Evolutionary conservation across 345 rosid species (phyloP), one percentile per base, ranked within the genome.

Genomic region (Raphanus raphanistrum): DNA sequence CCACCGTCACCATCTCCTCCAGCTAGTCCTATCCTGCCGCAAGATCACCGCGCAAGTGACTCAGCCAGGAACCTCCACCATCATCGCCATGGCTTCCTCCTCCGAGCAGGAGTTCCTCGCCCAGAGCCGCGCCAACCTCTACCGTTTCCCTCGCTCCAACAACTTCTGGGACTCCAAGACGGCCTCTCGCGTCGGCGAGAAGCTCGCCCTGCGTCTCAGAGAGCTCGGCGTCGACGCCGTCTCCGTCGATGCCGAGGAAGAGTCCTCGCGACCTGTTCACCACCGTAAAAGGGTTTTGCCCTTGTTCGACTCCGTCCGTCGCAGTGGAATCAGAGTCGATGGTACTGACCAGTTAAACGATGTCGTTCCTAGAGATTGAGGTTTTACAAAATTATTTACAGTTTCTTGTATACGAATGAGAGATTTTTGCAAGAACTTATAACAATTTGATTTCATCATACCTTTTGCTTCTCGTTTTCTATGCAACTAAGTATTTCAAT

Each of bases 61-160:
- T 71, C 84, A 81, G 31, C 86, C 93, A 6, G 79, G 83, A 61
- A 81, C 85, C 55, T 78, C 93, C 73, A 80, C 90, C 55, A 86
- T 93, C 82, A 77, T 93, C 57, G 98, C 97, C 78, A 91, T 91
- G 96, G 97, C 96, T 33, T 90, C 96, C 15, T 93, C 98, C 50
- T 73, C 95, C 63, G 92, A 90, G 69, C 89, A 87, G 8, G 97
- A 89, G 28, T 93, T 90, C 80, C 78, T 86, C 7, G 82, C 91
- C n/a, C 84, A 70, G 60, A 84, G 72, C 85, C 93, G 93, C 41
- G 80, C 88, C 73, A 86, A 84, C 68, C 91, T 88, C 87, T 79
- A 75, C 75, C 84, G 89, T 10, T 81, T 87, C 71, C 97, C 89
- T 32, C 85, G 84, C 28, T 75, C 83, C 45, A 85, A 72, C 79